A percentile compares a stretch with the other conserved stretches of the same genome.
Conservation (phyloP, 164 flowering plant genomes). For the Taxillus chinensis region DNA sequence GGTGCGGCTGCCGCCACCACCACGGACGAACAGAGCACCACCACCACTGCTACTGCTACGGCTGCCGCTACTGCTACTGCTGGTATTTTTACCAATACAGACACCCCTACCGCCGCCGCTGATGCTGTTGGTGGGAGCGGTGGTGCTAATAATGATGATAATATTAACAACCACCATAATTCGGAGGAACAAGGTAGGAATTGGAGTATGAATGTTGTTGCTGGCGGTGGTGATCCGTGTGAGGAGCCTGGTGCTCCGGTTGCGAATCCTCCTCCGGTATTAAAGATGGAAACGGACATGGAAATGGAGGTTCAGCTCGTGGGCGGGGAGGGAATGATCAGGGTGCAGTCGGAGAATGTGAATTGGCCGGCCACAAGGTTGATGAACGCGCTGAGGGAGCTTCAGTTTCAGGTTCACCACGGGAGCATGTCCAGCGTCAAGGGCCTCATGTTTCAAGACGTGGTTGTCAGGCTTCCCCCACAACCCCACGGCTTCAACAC, state of each 20-base stretch:
- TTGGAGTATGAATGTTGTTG: no score
- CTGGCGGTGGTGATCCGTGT: no score
- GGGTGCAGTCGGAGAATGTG: slow-evolving; percentile 50
- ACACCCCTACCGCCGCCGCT: no score
- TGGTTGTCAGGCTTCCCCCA: slow-evolving; percentile 41
- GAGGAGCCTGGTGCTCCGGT: no score
- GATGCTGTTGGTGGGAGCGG: no score
- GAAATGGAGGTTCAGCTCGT: slow-evolving; percentile 57
- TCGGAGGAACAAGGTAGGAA: no score
- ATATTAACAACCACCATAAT: no score
- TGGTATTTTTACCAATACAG: no score
- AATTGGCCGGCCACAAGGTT: slow-evolving; percentile 44
- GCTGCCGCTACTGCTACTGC: no score
- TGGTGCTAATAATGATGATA: no score
- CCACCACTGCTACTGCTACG: slow-evolving; percentile 6
- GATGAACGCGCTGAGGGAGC: slow-evolving; percentile 51
- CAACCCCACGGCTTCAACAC: slow-evolving; percentile 15
- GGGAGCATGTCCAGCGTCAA: slow-evolving; percentile 55
- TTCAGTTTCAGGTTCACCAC: slow-evolving; percentile 50
- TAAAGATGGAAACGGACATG: background rate
- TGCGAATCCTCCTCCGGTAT: no score
- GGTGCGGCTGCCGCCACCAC: background rate
- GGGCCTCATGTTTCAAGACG: slow-evolving; percentile 62
- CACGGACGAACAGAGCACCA: slow-evolving; percentile 20
- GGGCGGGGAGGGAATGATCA: slow-evolving; percentile 57